Base-by-base conservation (phyloP, 169 alveolate genomes). In the Plasmodium sp. region DNA sequence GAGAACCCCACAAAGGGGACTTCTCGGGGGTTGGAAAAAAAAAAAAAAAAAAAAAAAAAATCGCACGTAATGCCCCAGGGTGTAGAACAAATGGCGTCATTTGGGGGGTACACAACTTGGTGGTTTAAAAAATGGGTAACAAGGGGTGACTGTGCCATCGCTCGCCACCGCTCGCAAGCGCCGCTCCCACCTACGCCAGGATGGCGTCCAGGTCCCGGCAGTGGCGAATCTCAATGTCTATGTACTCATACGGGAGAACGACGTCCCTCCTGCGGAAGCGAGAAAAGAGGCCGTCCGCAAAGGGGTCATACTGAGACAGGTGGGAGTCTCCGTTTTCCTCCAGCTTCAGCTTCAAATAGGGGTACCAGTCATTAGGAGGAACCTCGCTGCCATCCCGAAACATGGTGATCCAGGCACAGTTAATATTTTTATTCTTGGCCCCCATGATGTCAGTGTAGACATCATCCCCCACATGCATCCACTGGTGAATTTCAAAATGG, bases 401-500 rank as follows among this genome's bases (percentile, higher is more conserved):
- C 90, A 79, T 88, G 10, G 94, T 88, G 6, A 88, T 88, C 94
- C 94, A 88, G 3, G 94, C 94, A 80, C 94, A 88, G 51, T 88
- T 88, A 73, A 88, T 88, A 41, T 67, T 79, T 62, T 79, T 81
- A 88, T 88, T 88, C 34, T 88, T 88, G 0, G 94, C 88, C 9
- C 94, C 94, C 84, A 88, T 88, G 31, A 88, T 67, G 51, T 88
- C 94, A 1, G 94, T 88, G 83, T 58, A 80, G 27, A 88, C 45
- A 80, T 88, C 94, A 62, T 88, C 94, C 18, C 94, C 94, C 9
- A 88, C 94, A 79, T 88, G 94, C 72, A 88, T 62, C 94, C 94
- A 88, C 48, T 88, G 90, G 10, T 88, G 91, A 0, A 54, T 22
- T 14, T 33, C 34, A 22, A 88, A 56, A 33, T 88, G 62, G 0